Percentiles rank a stretch among this genome's conserved stretches.
Evolutionary conservation across 2,329 filamentous ascomycete genomes (phyloP).

Genomic region (Scedosporium minutisporum): DNA sequence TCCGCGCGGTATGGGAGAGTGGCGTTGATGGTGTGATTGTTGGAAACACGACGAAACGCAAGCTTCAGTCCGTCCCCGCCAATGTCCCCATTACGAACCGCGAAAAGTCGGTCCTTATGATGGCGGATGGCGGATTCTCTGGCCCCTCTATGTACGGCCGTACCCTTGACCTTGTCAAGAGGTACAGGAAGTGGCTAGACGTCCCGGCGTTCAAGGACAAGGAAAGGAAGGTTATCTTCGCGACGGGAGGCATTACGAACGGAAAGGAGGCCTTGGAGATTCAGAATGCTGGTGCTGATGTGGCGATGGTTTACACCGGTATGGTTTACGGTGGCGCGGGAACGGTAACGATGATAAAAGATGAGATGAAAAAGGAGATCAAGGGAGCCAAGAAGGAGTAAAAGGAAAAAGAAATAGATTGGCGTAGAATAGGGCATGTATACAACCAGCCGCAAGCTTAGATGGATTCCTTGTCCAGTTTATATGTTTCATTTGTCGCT

Average conservation of each 20-base stretch:
- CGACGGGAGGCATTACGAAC: conserved; percentile 84
- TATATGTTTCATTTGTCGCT: background rate
- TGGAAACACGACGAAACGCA: conserved; percentile 85
- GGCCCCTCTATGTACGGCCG: conserved; percentile 80
- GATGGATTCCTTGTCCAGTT: background rate
- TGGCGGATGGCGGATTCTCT: conserved; percentile 74
- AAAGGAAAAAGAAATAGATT: background rate
- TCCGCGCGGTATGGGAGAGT: conserved; percentile 69
- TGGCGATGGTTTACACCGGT: conserved; percentile 85
- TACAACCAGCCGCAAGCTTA: background rate
- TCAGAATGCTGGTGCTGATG: conserved; percentile 78
- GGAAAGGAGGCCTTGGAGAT: conserved; percentile 75
- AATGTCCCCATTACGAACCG: conserved; percentile 53
- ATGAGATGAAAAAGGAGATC: conserved; percentile 43
- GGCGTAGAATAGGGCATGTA: background rate
- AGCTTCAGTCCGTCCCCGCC: conserved; percentile 56
- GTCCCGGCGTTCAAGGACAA: conserved; percentile 29
- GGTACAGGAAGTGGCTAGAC: conserved; percentile 65
- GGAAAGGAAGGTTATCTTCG: conserved; percentile 74
- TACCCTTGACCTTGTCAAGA: conserved; percentile 67
- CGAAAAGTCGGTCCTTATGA: conserved; percentile 59
- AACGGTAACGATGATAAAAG: conserved; percentile 55
- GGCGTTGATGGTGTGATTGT: conserved; percentile 95
- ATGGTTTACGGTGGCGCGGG: conserved; percentile 56
- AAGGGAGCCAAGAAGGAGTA: conserved; percentile 11